Conservation (phyloP, 352 stramenopile species). For the Phytophthora nicotianae region DNA sequence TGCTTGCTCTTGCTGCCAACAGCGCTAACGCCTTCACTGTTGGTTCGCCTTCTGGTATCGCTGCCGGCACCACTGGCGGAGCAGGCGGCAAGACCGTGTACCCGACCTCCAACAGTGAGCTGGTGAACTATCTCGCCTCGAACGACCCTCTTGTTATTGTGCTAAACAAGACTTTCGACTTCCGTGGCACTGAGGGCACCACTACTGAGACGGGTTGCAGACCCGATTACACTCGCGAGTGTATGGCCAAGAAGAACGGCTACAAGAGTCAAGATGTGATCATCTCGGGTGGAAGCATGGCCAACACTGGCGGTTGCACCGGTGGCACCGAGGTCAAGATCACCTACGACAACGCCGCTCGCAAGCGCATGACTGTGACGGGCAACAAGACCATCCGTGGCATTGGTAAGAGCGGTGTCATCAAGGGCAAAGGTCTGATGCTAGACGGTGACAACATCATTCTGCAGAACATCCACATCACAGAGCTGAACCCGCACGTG, state of each 20-base stretch:
- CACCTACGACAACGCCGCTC: conserved; percentile 32
- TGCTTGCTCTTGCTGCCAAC: conserved; percentile 10
- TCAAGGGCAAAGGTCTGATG: conserved; percentile 36
- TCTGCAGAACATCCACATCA: conserved; percentile 48
- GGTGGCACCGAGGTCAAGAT: conserved; percentile 19
- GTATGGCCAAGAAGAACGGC: conserved; percentile 45
- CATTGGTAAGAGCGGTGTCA: conserved; percentile 31
- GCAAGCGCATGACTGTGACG: conserved; percentile 15
- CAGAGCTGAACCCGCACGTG: conserved; percentile 43
- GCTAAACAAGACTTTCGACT: conserved; percentile 41
- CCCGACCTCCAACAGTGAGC: conserved; percentile 33
- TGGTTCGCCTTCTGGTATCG: conserved; percentile 28
- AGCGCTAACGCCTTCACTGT: conserved; percentile 17
- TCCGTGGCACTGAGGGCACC: conserved; percentile 26
- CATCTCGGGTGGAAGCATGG: conserved; percentile 25
- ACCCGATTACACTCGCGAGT: conserved; percentile 25
- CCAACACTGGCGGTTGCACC: conserved; percentile 31
- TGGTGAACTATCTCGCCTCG: conserved; percentile 27
- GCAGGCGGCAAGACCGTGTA: conserved; percentile 29
- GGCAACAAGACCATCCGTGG: conserved; percentile 39
- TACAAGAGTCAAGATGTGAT: conserved; percentile 48
- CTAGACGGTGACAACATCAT: conserved; percentile 40
- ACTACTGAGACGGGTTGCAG: conserved; percentile 29
- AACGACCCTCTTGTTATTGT: conserved; percentile 28
- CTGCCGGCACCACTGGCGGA: conserved; percentile 34